phyloP scores from a whole-genome alignment of 345 rosid species.

The Acer campestre region DNA sequence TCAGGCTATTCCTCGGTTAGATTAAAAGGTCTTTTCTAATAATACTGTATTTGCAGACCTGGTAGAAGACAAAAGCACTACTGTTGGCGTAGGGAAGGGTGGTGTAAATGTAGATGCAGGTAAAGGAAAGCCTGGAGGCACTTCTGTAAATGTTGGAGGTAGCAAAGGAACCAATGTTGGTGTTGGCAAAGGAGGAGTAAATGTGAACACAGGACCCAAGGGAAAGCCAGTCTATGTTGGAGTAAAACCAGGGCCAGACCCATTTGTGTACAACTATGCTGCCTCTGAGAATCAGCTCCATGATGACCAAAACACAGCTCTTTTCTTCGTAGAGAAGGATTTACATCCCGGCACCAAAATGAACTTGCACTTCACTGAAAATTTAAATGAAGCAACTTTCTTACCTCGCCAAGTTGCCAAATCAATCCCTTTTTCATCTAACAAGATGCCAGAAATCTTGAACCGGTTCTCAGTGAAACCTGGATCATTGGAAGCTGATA shows the following conservation, averaged over 20 bases:
- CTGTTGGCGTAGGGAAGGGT: constrained; percentile 41
- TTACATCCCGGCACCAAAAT: constrained; percentile 52
- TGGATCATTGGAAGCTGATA: constrained; percentile 62
- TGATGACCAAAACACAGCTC: constrained; percentile 56
- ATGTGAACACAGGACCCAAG: constrained; percentile 54
- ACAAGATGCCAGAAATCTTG: constrained; percentile 54
- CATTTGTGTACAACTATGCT: constrained; percentile 40
- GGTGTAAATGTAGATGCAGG: constrained; percentile 43
- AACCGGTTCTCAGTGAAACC: constrained; percentile 53
- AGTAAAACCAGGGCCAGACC: constrained; percentile 45
- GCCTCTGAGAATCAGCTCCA: constrained; percentile 70
- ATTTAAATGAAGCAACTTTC: constrained; percentile 48
- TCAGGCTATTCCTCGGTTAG: neutral
- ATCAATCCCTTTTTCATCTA: constrained; percentile 68
- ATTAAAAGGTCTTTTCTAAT: neutral
- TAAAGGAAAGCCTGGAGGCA: constrained; percentile 41
- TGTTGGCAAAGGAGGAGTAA: constrained; percentile 82
- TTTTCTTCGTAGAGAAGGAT: constrained; percentile 87
- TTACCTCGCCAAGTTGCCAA: constrained; percentile 67
- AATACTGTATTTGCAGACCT: constrained; percentile 41
- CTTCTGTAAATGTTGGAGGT: too few relatives aligned
- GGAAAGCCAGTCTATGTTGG: constrained; percentile 68
- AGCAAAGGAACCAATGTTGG: constrained; percentile 57
- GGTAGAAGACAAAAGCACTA: constrained; percentile 58
- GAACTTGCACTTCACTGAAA: constrained; percentile 60